Percentiles rank a stretch among this genome's conserved stretches.
Evolutionary conservation across 2,329 filamentous ascomycete species (phyloP).

Genomic region (Lecanicillium sp.): DNA sequence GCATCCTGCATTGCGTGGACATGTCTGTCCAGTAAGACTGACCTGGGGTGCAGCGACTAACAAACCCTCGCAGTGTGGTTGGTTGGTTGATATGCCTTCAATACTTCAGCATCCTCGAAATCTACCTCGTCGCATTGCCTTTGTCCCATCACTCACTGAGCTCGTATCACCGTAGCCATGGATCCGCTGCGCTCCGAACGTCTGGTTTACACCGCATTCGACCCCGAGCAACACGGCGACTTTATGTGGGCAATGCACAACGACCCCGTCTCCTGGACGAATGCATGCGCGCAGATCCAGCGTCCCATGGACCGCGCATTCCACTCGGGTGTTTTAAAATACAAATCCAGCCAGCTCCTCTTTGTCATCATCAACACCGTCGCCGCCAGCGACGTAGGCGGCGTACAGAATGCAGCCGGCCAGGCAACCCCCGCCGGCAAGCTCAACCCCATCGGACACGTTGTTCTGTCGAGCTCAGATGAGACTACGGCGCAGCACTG

Average conservation of each 20-base stretch:
- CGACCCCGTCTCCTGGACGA: constrained; percentile 3
- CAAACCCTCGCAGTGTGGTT: too few relatives aligned
- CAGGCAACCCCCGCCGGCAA: background rate
- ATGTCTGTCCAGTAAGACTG: too few relatives aligned
- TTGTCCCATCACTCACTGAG: too few relatives aligned
- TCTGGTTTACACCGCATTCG: constrained; percentile 3
- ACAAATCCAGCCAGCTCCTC: background rate
- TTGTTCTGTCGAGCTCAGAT: background rate
- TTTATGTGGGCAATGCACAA: background rate
- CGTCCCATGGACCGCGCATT: constrained; percentile 1
- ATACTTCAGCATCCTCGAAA: too few relatives aligned
- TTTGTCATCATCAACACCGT: constrained; percentile 5
- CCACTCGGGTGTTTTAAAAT: background rate
- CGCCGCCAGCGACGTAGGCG: background rate
- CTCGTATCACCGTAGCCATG: too few relatives aligned
- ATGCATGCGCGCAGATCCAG: constrained; percentile 4
- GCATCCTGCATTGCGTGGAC: too few relatives aligned
- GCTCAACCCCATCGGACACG: background rate
- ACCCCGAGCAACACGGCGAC: constrained; percentile 2
- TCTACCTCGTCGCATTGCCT: too few relatives aligned
- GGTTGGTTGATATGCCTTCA: background rate
- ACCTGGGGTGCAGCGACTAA: too few relatives aligned
- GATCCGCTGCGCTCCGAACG: constrained; percentile 4
- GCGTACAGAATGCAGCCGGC: background rate
- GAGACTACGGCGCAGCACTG: background rate